These are phyloP conservation scores for Byssoonygena ceratinophila DNA, from an alignment of 2,329 filamentous ascomycete species.

Conservation along the genomic window DNA sequence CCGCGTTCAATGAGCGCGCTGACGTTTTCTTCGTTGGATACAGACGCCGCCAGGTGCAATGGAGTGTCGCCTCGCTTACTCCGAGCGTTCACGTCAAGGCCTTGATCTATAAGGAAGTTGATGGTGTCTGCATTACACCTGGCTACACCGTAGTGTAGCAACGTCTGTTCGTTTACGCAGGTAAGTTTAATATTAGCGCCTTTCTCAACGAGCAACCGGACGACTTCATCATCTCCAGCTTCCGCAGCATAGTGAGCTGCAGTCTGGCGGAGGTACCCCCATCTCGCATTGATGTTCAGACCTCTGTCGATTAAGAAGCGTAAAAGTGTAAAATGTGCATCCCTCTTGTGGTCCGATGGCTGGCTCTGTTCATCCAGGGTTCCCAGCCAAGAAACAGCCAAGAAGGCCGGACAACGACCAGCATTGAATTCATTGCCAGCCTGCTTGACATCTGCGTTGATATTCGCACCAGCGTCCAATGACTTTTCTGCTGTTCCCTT, in stretches of 20 bases:
- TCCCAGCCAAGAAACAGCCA: neutral
- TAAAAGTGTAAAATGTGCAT: neutral
- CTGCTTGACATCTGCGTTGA: neutral
- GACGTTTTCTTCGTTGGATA: neutral
- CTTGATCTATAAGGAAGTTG: conserved; percentile 2
- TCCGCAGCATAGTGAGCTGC: neutral
- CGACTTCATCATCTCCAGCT: neutral
- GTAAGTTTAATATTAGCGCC: conserved; percentile 5
- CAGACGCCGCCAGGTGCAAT: neutral
- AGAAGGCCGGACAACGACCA: neutral
- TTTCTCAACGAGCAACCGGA: conserved; percentile 5
- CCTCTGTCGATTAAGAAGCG: conserved; percentile 10
- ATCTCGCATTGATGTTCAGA: neutral
- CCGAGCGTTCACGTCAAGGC: neutral
- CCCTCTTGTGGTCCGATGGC: neutral
- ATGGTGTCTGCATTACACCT: neutral
- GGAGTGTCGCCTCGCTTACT: neutral
- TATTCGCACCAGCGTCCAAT: conserved; percentile 7
- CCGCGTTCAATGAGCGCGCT: conserved; percentile 3
- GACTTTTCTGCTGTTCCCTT: conserved; percentile 1
- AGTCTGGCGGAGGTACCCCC: neutral
- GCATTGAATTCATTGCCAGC: neutral
- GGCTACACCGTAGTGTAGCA: neutral
- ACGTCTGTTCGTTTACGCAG: neutral
- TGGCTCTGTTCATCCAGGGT: neutral